Evolutionary conservation across 2,329 filamentous ascomycete species (phyloP).

Genomic region (Westerdykella aurantiaca): DNA sequence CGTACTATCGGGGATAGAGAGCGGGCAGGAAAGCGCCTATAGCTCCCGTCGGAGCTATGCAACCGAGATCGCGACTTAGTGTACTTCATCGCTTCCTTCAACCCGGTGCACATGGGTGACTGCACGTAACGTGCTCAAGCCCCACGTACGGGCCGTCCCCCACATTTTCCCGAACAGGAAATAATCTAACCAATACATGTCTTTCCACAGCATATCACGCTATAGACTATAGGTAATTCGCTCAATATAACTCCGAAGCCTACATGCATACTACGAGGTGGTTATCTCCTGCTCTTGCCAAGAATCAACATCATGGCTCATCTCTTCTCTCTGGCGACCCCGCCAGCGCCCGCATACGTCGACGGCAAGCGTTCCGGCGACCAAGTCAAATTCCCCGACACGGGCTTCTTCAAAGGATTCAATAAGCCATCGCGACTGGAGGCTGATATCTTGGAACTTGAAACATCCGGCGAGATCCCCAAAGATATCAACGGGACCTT

Average conservation of each 20-base stretch:
- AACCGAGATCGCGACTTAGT: constrained; percentile 7
- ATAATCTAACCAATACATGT: background rate
- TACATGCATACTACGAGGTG: too few species aligned
- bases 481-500: constrained; percentile 43
- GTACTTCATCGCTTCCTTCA: constrained; percentile 7
- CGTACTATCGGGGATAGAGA: too few species aligned
- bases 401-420: constrained; percentile 36
- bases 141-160: constrained; percentile 14
- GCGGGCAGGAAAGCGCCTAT: background rate
- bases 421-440: constrained; percentile 38
- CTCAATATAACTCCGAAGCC: constrained; percentile 1
- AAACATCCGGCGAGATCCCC: constrained; percentile 39
- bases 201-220: constrained; percentile 5
- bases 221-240: background rate
- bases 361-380: constrained; percentile 19
- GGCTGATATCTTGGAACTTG: constrained; percentile 37
- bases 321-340: constrained; percentile 27
- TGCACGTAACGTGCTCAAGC: constrained; percentile 8
- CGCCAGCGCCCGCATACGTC: constrained; percentile 19
- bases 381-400: constrained; percentile 31
- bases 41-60: constrained; percentile 8
- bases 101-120: constrained; percentile 8
- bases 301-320: constrained; percentile 24
- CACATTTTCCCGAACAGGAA: constrained; percentile 12
- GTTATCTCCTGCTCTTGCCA: background rate